A percentile compares a stretch with the other conserved stretches of the same genome.
These are phyloP conservation scores for Leonotis leonurus DNA, from an alignment of 257 asterid genomes.

Conservation along the genomic window DNA sequence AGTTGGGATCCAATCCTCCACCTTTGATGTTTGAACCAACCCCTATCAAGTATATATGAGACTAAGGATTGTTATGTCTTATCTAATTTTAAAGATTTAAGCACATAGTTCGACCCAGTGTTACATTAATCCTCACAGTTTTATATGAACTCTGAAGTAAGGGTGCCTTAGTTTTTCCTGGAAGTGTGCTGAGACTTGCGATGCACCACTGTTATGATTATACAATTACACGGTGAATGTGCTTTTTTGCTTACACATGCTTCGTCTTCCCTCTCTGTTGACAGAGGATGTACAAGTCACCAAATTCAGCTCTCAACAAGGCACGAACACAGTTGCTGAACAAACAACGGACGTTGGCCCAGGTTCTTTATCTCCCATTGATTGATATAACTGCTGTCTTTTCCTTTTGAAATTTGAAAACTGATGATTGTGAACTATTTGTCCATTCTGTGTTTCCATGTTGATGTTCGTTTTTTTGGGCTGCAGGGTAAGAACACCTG, in stretches of 20 bases:
- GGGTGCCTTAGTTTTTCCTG: no score
- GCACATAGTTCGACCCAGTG: no score
- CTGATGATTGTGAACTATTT: not conserved
- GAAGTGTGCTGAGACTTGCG: no score
- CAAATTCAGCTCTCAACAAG: conserved; percentile 70
- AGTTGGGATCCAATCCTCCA: no score
- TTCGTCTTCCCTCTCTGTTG: not conserved
- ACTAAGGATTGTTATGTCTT: no score
- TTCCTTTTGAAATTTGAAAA: not conserved
- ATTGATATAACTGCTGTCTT: no score
- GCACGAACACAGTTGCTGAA: conserved; percentile 75
- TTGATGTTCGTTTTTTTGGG: not conserved
- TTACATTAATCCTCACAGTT: no score
- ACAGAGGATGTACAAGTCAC: conserved; percentile 80
- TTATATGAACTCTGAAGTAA: no score
- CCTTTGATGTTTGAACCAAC: not conserved
- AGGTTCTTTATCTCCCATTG: conserved; percentile 37
- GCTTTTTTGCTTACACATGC: not conserved
- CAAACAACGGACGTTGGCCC: conserved; percentile 68
- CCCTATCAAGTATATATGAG: not conserved
- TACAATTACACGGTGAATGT: no score
- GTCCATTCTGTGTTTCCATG: not conserved
- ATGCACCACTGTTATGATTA: no score
- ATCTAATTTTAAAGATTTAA: no score
- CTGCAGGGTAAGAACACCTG: conserved; percentile 67